Evolutionary conservation across 257 asterid genomes (phyloP).

Genomic region (Eustoma russellianum): DNA sequence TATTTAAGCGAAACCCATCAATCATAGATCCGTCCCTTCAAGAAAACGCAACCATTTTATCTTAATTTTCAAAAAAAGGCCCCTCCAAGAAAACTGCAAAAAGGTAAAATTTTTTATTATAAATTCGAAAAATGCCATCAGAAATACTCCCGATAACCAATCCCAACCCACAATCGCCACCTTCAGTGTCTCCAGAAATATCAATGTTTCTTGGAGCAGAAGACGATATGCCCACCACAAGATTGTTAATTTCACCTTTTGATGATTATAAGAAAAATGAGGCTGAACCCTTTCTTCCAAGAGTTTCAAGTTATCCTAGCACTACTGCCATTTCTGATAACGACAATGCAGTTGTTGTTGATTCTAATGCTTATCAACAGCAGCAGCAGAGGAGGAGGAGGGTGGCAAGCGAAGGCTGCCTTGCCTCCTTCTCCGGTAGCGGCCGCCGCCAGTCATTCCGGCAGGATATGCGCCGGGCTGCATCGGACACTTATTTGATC

Average conservation of each 20-base stretch:
- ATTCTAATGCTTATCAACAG: conserved; percentile 18
- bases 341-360: background rate
- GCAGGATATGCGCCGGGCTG: conserved; percentile 40
- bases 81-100: background rate
- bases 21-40: too few species aligned
- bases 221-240: conserved; percentile 30
- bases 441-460: conserved; percentile 22
- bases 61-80: background rate
- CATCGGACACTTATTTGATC: conserved; percentile 44
- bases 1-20: conserved; percentile 2
- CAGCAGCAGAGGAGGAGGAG: conserved; percentile 68
- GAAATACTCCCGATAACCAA: conserved; percentile 46
- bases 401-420: conserved; percentile 43
- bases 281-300: conserved; percentile 47
- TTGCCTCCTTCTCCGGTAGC: conserved; percentile 23
- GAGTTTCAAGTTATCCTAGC: conserved; percentile 39
- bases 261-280: conserved; percentile 45
- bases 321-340: background rate
- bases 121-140: conserved; percentile 23
- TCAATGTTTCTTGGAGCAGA: conserved; percentile 43
- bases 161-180: conserved; percentile 19
- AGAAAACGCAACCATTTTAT: too few species aligned
- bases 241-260: conserved; percentile 29
- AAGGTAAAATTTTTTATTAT: too few species aligned
- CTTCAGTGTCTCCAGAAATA: conserved; percentile 28